These are phyloP conservation scores for Jatropha curcas DNA, from an alignment of 345 rosid species.

Conservation along the genomic window DNA sequence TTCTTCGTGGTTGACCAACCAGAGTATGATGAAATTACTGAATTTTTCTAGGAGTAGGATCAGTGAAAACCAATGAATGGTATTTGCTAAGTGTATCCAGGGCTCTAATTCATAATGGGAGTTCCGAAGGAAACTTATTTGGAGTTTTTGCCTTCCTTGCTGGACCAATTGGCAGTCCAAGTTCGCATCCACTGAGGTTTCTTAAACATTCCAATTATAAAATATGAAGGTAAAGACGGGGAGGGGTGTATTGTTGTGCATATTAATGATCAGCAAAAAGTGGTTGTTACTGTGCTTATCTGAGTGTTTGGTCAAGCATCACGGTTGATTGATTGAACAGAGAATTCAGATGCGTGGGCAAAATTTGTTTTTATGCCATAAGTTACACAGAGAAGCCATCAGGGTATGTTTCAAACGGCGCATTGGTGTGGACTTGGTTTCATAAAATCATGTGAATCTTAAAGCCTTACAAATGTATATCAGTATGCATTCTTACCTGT, in stretches of 20 bases:
- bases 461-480: constrained; percentile 15
- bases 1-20: constrained; percentile 46
- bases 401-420: constrained; percentile 21
- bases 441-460: constrained; percentile 9
- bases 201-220: constrained; percentile 47
- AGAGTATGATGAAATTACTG: constrained; percentile 38
- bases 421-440: constrained; percentile 47
- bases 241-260: constrained; percentile 39
- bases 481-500: constrained; percentile 29
- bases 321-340: constrained; percentile 60
- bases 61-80: constrained; percentile 52
- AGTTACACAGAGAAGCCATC: constrained; percentile 39
- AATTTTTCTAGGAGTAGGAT: constrained; percentile 50
- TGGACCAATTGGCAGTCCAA: constrained; percentile 48
- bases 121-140: constrained; percentile 51
- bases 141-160: constrained; percentile 51
- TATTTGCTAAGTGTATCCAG: constrained; percentile 57
- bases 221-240: constrained; percentile 43
- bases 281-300: constrained; percentile 29
- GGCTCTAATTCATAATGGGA: constrained; percentile 50
- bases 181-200: constrained; percentile 37
- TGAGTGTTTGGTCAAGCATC: neutral
- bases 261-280: constrained; percentile 13
- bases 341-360: constrained; percentile 39
- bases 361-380: constrained; percentile 48